Base-by-base conservation (phyloP, 208 protist species). In the Phytomonas francai region DNA sequence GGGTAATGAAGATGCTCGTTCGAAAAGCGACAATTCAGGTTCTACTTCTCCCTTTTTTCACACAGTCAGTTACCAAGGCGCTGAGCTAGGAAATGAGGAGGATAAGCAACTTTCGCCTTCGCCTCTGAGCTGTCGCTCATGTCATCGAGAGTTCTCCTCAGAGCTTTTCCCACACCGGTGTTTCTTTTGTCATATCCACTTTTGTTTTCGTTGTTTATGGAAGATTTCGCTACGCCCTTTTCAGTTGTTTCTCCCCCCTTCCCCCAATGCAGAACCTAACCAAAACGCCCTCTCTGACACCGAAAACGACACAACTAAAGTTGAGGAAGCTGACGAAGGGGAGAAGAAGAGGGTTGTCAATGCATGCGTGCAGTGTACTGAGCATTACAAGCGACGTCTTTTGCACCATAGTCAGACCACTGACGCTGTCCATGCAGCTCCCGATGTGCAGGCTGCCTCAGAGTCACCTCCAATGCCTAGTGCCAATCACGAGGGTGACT, bases 141-240 rank as follows among this genome's bases (percentile, higher is more conserved):
- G 45, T 54, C 32, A 63, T 63, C 32, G 69, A 57, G 78, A 89
- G 60, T 90, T 90, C 59, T 81, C 76, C 39, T 89, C 84, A 8
- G 61, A 81, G 14, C 36, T 87, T 5, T 87, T 76, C 71, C 84
- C 85, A 39, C 74, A 79, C 60, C 78, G 81, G 32, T 93, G 87
- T 64, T 90, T 83, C 68, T 88, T 81, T 16, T 93, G 87, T 67
- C 80, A 75, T 22, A 51, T 73, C 49, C 79, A 75, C 32, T 87
- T 93, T 65, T 93, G 87, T 61, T 63, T 71, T 12, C 61, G 71
- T 30, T 93, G 87, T 70, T 65, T 93, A 34, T 71, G 73, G 57
- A 67, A 63, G 42, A 32, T 87, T 45, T 54, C 70, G 0, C 30
- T 88, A 36, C 12, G 64, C 0, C 65, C 62, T 19, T 27, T 33